Evolutionary conservation across 192 early-diverging fungal genomes (phyloP).

Genomic region (Entomortierella parvispora): DNA sequence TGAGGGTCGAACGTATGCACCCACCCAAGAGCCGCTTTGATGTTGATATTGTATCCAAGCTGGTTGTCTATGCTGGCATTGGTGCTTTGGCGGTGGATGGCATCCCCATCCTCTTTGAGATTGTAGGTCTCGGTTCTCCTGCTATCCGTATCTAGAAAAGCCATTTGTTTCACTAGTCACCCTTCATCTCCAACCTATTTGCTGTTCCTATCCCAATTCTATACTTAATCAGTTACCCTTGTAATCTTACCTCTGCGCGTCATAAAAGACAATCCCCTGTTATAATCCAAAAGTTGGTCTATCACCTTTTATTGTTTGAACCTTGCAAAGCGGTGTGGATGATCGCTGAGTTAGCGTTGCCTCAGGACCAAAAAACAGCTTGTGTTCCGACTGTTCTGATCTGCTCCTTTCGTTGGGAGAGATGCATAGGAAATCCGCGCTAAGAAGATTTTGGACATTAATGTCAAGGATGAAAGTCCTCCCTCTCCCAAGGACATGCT

Average conservation of each 20-base stretch:
- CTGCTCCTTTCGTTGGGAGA: background rate
- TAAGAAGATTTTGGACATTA: too few species aligned
- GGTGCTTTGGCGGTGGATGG: conserved; percentile 60
- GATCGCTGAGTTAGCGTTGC: background rate
- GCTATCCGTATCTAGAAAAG: conserved; percentile 22
- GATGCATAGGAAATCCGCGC: too few species aligned
- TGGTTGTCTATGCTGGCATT: conserved; percentile 69
- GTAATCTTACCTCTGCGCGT: too few species aligned
- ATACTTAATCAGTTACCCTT: too few species aligned
- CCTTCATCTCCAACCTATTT: background rate
- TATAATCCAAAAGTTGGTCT: too few species aligned
- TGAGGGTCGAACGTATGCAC: conserved; percentile 46
- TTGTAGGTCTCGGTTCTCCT: conserved; percentile 39
- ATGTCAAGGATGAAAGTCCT: too few species aligned
- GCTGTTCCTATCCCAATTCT: too few species aligned
- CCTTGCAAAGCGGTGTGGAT: too few species aligned
- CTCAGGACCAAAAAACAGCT: background rate
- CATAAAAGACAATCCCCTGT: too few species aligned
- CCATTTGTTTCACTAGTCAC: background rate
- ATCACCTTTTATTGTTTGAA: too few species aligned
- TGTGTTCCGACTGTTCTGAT: background rate
- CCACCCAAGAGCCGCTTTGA: conserved; percentile 61
- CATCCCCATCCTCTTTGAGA: conserved; percentile 60
- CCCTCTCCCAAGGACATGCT: too few species aligned
- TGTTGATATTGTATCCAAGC: conserved; percentile 68